A percentile compares a stretch with the other conserved stretches of the same genome.
Conservation (phyloP, 2,329 filamentous ascomycete species). For the Escovopsis sp. region DNA sequence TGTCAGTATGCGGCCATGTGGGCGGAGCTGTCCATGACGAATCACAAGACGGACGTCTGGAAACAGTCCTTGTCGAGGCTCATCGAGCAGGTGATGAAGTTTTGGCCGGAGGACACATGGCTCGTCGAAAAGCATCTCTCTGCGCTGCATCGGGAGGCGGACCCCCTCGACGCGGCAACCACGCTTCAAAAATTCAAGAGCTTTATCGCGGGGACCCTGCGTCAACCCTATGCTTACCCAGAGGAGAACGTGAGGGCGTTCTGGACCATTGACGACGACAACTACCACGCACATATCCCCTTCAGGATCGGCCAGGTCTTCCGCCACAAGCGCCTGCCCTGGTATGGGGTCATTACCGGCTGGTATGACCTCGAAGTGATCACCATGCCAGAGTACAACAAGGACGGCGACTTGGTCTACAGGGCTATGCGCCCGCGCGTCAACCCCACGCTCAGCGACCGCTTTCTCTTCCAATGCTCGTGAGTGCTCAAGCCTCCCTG, state of each 20-base stretch:
- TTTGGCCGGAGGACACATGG: slow-evolving; percentile 50
- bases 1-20: slow-evolving; percentile 63
- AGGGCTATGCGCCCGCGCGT: too few relatives aligned
- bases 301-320: slow-evolving; percentile 76
- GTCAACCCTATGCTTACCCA: too few relatives aligned
- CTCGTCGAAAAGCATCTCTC: slow-evolving; percentile 52
- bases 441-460: slow-evolving; percentile 6
- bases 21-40: slow-evolving; percentile 46
- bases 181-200: not conserved
- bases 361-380: slow-evolving; percentile 43
- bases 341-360: slow-evolving; percentile 72
- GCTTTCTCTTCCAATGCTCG: slow-evolving; percentile 69
- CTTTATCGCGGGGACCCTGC: too few relatives aligned
- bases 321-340: slow-evolving; percentile 64
- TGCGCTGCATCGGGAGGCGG: slow-evolving; percentile 41
- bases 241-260: too few relatives aligned
- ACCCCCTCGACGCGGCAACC: slow-evolving; percentile 14
- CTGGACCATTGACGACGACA: too few relatives aligned
- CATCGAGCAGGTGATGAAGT: slow-evolving; percentile 28
- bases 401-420: too few relatives aligned
- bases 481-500: slow-evolving; percentile 33
- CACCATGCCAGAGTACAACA: too few relatives aligned
- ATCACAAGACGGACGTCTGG: slow-evolving; percentile 33
- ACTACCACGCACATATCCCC: slow-evolving; percentile 1
- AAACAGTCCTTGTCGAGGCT: slow-evolving; percentile 51